A percentile compares a stretch with the other conserved stretches of the same genome.
Evolutionary conservation across 306 rosid genomes (phyloP).

Genomic region (Sechiopsis laciniata): DNA sequence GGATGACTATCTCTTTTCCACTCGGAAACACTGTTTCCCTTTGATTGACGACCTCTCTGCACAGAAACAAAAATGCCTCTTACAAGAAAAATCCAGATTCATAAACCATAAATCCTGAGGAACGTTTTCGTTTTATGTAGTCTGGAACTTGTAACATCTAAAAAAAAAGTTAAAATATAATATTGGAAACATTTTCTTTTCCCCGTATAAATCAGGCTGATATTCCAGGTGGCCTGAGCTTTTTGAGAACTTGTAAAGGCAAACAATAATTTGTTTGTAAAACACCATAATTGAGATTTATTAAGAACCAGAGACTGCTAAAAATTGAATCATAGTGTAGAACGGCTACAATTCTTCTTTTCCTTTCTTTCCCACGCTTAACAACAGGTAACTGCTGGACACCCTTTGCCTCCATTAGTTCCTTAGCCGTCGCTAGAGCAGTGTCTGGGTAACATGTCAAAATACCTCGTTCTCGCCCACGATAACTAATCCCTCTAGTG

Average conservation of each 20-base stretch:
- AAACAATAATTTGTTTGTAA: conserved; percentile 4
- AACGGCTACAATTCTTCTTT: conserved; percentile 65
- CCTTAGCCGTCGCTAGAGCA: conserved; percentile 72
- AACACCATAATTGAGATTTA: conserved; percentile 20
- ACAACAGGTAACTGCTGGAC: conserved; percentile 88
- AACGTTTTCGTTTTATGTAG: not conserved
- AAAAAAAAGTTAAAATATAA: not conserved
- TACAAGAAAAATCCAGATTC: conserved; percentile 13
- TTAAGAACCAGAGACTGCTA: conserved; percentile 69
- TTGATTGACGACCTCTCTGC: conserved; percentile 63
- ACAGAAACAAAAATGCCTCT: conserved; percentile 17
- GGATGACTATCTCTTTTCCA: conserved; percentile 39
- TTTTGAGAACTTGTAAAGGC: not conserved
- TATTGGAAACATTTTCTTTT: conserved; percentile 8
- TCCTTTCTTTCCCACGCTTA: conserved; percentile 54
- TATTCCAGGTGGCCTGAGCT: not conserved
- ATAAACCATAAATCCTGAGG: not conserved
- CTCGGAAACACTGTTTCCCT: conserved; percentile 39
- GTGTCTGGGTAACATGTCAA: conserved; percentile 79
- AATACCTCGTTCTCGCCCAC: conserved; percentile 71
- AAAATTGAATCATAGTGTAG: conserved; percentile 67
- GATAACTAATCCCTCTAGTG: conserved; percentile 74
- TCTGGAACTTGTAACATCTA: not conserved
- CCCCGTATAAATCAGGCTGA: not conserved
- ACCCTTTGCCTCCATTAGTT: conserved; percentile 94